Percentiles rank a stretch among this genome's conserved stretches.
phyloP scores from a whole-genome alignment of 352 stramenopile species.

The Phytopythium cucurbitacearum region DNA sequence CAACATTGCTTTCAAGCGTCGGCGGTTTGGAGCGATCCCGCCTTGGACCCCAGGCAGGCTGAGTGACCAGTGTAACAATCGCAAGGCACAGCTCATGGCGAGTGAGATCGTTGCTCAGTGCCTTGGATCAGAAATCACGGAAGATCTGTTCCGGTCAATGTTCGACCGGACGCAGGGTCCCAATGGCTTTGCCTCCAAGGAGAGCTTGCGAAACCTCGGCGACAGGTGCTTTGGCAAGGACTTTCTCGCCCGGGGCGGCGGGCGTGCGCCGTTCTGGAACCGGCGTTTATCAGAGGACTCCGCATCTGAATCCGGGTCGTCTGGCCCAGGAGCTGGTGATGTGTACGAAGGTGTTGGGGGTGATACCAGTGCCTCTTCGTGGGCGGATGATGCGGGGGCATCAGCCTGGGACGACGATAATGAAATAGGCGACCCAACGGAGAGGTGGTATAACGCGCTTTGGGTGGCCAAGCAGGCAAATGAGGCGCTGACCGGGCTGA shows the following conservation, averaged over 20 bases:
- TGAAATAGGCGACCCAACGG: background rate
- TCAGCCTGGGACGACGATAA: background rate
- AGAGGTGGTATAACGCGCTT: background rate
- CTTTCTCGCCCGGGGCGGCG: constrained; percentile 1
- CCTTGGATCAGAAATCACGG: constrained; percentile 15
- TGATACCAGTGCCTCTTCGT: too few relatives aligned
- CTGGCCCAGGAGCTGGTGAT: too few relatives aligned
- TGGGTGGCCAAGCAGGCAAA: constrained; percentile 10
- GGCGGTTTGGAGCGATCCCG: constrained; percentile 23
- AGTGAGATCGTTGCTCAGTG: constrained; percentile 18
- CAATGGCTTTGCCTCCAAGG: background rate
- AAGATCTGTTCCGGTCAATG: constrained; percentile 18
- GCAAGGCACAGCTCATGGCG: constrained; percentile 9
- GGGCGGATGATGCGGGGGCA: too few relatives aligned
- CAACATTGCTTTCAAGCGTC: constrained; percentile 26
- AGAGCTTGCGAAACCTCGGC: background rate
- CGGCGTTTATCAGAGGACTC: too few relatives aligned
- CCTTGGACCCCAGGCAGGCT: constrained; percentile 26
- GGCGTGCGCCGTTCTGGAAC: background rate
- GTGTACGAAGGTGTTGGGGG: too few relatives aligned
- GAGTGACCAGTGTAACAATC: constrained; percentile 15
- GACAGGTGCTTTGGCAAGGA: background rate
- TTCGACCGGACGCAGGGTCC: constrained; percentile 4
- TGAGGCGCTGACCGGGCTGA: constrained; percentile 19
- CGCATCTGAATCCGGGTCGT: too few relatives aligned